These are phyloP conservation scores for Escallonia herrerae DNA, from an alignment of 129 eudicot species.

Conservation along the genomic window DNA sequence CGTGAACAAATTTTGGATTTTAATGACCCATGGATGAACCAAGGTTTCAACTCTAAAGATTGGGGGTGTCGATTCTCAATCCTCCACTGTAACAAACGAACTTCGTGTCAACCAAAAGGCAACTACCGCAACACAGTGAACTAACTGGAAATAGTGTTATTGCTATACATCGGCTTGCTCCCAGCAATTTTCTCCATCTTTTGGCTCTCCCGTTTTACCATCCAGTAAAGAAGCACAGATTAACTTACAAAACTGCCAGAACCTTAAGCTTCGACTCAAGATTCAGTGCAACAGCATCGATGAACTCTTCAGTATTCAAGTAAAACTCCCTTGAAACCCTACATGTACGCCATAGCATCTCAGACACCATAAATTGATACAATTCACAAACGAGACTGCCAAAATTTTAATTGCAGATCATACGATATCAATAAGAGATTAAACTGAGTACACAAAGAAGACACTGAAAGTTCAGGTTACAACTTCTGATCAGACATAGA, in stretches of 20 bases:
- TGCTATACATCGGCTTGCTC: neutral
- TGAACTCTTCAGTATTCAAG: conserved; percentile 83
- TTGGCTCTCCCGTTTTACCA: neutral
- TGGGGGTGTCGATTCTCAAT: too few relatives aligned
- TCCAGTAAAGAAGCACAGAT: neutral
- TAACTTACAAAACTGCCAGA: conserved; percentile 13
- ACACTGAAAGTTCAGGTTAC: too few relatives aligned
- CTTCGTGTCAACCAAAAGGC: too few relatives aligned
- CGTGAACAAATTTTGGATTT: too few relatives aligned
- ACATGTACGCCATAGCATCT: conserved; percentile 8
- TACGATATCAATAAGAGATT: too few relatives aligned
- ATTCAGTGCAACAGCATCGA: conserved; percentile 77
- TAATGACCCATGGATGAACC: too few relatives aligned
- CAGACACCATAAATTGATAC: neutral
- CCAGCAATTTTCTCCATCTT: neutral
- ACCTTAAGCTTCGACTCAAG: conserved; percentile 48
- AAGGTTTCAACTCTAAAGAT: too few relatives aligned
- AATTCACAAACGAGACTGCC: neutral
- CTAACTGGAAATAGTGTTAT: neutral
- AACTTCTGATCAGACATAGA: too few relatives aligned
- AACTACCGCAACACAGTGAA: too few relatives aligned
- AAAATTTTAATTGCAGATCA: too few relatives aligned
- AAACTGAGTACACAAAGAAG: too few relatives aligned
- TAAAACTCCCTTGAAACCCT: conserved; percentile 75
- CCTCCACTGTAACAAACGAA: too few relatives aligned